Evolutionary conservation across 805 yeast species (phyloP).

Genomic region (Saccharomycopsis vini): DNA sequence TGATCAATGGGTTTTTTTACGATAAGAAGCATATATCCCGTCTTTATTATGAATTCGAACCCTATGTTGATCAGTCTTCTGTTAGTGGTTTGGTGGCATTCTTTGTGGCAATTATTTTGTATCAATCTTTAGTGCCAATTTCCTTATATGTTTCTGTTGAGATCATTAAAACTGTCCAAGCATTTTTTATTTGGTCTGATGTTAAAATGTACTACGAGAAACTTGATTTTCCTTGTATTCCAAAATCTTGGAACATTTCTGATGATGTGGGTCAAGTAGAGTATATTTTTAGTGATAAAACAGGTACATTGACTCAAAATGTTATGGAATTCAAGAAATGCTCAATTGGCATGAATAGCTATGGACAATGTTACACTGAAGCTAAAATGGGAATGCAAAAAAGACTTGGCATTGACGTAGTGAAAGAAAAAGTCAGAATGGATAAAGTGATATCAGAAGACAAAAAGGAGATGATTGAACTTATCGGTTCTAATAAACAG

Average conservation of each 20-base stretch:
- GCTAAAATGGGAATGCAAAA: constrained; percentile 66
- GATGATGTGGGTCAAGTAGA: constrained; percentile 83
- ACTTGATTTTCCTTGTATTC: constrained; percentile 68
- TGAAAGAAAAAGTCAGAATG: constrained; percentile 30
- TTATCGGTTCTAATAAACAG: constrained; percentile 5
- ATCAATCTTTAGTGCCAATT: constrained; percentile 73
- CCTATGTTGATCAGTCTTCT: constrained; percentile 51
- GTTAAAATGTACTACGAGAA: constrained; percentile 57
- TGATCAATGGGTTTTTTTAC: constrained; percentile 61
- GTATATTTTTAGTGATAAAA: constrained; percentile 73
- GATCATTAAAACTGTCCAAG: constrained; percentile 69
- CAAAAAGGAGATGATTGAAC: constrained; percentile 6
- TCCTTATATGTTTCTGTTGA: constrained; percentile 73
- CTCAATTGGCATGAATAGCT: constrained; percentile 55
- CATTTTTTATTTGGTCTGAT: constrained; percentile 66
- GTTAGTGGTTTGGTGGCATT: constrained; percentile 59
- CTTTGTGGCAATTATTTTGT: constrained; percentile 63
- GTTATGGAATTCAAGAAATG: constrained; percentile 78
- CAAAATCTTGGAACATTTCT: constrained; percentile 75
- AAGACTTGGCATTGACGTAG: constrained; percentile 54
- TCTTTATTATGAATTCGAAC: constrained; percentile 49
- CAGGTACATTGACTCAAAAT: constrained; percentile 78
- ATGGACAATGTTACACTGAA: constrained; percentile 72
- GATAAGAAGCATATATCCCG: constrained; percentile 36
- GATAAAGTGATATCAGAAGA: constrained; percentile 10